Conservation (phyloP, 306 rosid genomes). For the Pyrus betulifolia region DNA sequence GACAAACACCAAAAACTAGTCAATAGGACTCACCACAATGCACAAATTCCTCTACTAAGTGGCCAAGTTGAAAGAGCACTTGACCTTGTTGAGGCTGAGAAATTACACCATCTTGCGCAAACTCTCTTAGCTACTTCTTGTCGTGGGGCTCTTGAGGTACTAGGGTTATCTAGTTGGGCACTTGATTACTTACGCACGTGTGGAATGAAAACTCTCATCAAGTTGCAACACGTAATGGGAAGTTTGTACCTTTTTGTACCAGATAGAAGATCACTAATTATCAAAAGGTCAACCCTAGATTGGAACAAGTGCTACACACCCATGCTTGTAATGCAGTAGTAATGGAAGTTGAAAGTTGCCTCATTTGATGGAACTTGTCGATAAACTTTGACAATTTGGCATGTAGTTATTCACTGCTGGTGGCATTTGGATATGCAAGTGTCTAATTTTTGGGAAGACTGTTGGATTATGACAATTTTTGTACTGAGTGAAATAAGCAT, state of each 20-base stretch:
- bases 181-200: slow-evolving; percentile 1
- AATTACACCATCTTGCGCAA: background rate
- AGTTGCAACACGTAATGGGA: background rate
- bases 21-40: slow-evolving; percentile 31
- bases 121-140: background rate
- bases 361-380: background rate
- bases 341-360: slow-evolving; percentile 3
- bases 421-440: background rate
- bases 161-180: background rate
- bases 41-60: slow-evolving; percentile 14
- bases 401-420: background rate
- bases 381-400: background rate
- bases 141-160: background rate
- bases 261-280: slow-evolving; percentile 15
- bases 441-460: background rate
- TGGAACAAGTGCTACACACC: slow-evolving; percentile 2
- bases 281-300: slow-evolving; percentile 17
- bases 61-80: slow-evolving; percentile 49
- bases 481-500: no score
- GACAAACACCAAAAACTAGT: slow-evolving; percentile 22
- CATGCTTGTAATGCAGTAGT: slow-evolving; percentile 8
- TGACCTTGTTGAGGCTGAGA: background rate
- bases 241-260: slow-evolving; percentile 23
- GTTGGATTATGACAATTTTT: no score
- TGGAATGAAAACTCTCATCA: background rate